Base-by-base conservation (phyloP, 805 yeast genomes). In the Alloascoidea hylecoeti region DNA sequence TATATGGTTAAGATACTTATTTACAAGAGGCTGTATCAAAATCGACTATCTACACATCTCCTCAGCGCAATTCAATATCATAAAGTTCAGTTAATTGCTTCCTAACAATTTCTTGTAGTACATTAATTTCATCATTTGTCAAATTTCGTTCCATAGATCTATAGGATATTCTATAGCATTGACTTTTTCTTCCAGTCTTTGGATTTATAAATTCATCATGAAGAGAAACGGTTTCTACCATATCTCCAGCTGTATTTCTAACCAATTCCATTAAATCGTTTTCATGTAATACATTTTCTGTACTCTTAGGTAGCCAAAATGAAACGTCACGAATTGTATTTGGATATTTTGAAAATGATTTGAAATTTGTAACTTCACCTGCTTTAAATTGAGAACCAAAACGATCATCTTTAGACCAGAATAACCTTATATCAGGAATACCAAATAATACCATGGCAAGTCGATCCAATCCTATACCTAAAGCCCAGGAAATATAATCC, bases 181-280 rank as follows among this genome's bases (percentile, higher is more conserved):
- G 80, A 5, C 94, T 80, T 45, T 62, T 71, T 47, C 67, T 71
- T 2, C 78, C 77, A 0, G 86, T 78, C 51, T 84, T 84, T 30
- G 95, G 94, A 56, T 89, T 94, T 12, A 63, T 64, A 50, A 89
- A 92, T 51, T 80, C 80, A 53, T 92, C 98, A 19, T 84, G 64
- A 35, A 81, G 58, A 35, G 66, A 63, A 2, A 92, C 97, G 48
- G 76, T 82, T 56, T 89, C 97, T 0, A 88, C 94, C 41, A 86
- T 61, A 57, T 85, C 94, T 3, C 92, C 94, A 5, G 92, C 95
- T 34, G 68, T 67, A 3, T 50, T 53, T 52, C 98, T 75, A 15
- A 92, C 92, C 38, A 82, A 66, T 56, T 92, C 98, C 95, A 85
- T 89, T 18, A 92, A 66, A 54, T 92, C 98, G 54, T 92, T 92